Base-by-base conservation (phyloP, 1,284 basidiomycete species). In the Hemileia vastatrix region DNA sequence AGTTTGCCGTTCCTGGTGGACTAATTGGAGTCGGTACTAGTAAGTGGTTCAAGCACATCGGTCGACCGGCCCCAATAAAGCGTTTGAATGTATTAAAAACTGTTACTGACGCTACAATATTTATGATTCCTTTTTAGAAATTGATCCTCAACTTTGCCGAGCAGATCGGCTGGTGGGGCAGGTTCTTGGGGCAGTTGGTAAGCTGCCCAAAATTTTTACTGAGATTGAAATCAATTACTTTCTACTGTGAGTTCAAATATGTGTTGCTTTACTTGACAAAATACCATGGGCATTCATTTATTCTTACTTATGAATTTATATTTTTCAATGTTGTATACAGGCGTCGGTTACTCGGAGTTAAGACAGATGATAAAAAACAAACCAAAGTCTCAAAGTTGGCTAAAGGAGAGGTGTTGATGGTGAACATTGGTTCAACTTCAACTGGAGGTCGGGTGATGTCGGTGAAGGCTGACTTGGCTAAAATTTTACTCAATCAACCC, bases 311-410 rank as follows among this genome's bases (percentile, higher is more conserved):
- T 31, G n/a, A 15, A 5, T 36, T 33, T 27, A n/a, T 75, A 73
- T 66, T 75, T 72, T 52, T 36, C 74, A 45, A 68, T 75, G 18
- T n/a, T n/a, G n/a, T n/a, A n/a, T n/a, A n/a, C 40, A 59, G 57
- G 23, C 88, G 95, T 67, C 84, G 95, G 67, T 79, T 98, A 65
- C 83, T 98, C n/a, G 94, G 94, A 78, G 95, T 97, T 69, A 93
- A 94, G 78, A 91, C 90, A 27, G 93, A 96, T 77, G 94, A 96
- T 79, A 94, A 93, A 80, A 97, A 97, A 78, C 90, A 94, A 77
- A 95, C 94, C 53, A 97, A 91, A 77, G 91, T 93, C 27, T 81
- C 88, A 58, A 97, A 96, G 78, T 82, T 97, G 53, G 83, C 85
- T 60, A 95, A 95, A 78, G 88, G 88, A 76, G 94, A 98, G 78